phyloP scores from a whole-genome alignment of 345 rosid species.

The Eucalyptus curtisii region DNA sequence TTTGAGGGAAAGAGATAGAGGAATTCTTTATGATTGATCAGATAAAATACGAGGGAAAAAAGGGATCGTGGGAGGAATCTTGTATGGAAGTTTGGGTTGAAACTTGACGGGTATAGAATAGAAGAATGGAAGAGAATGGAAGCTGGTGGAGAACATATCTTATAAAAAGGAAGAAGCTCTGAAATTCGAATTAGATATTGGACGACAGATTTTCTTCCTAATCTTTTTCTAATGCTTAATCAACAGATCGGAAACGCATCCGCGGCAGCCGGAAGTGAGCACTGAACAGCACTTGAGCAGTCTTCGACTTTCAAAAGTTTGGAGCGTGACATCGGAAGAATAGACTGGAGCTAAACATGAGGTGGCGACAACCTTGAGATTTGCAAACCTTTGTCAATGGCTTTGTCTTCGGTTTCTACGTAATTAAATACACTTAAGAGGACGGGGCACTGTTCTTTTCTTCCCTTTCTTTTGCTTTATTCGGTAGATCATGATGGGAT shows the following conservation, averaged over 20 bases:
- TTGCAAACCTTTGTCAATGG: neutral
- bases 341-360: slow-evolving; percentile 3
- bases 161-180: slow-evolving; percentile 10
- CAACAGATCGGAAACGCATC: neutral
- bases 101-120: neutral
- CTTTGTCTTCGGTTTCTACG: neutral
- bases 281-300: neutral
- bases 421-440: neutral
- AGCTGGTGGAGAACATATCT: slow-evolving; percentile 7
- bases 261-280: neutral
- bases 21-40: neutral
- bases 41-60: neutral
- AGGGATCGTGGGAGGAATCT: neutral
- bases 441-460: no score
- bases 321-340: slow-evolving; percentile 14
- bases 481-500: neutral
- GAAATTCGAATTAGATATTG: slow-evolving; percentile 15
- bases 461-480: neutral
- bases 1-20: neutral
- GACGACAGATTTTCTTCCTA: neutral
- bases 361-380: slow-evolving; percentile 43
- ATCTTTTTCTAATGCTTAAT: neutral
- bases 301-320: neutral
- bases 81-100: slow-evolving; percentile 26
- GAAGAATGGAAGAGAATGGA: slow-evolving; percentile 27